These are phyloP conservation scores for Limonium bicolor DNA, from an alignment of 148 eudicot species.

Conservation along the genomic window DNA sequence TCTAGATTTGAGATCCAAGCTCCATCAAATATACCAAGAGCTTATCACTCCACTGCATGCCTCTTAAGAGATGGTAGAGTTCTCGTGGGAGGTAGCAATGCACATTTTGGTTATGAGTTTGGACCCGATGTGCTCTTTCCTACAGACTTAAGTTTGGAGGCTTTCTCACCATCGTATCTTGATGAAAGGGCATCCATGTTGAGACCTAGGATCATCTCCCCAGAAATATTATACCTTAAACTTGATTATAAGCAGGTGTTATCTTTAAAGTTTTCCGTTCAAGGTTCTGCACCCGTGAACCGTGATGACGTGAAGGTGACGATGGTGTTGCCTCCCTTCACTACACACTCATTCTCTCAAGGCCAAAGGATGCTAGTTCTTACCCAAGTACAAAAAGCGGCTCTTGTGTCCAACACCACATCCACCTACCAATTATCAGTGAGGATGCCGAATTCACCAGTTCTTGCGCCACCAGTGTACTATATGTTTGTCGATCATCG, in stretches of 20 bases:
- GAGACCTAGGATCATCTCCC: conserved; percentile 33
- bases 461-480: conserved; percentile 14
- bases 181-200: conserved; percentile 2
- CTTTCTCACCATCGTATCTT: conserved; percentile 53
- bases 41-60: too few species aligned
- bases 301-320: conserved; percentile 23
- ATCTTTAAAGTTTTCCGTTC: conserved; percentile 13
- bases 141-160: conserved; percentile 50
- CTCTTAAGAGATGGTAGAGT: too few species aligned
- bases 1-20: too few species aligned
- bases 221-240: conserved; percentile 12
- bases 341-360: conserved; percentile 67
- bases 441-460: conserved; percentile 2
- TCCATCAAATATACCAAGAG: too few species aligned
- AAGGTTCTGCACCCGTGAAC: conserved; percentile 12
- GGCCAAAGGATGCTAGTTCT: conserved; percentile 45
- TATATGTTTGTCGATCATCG: conserved; percentile 20
- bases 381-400: not conserved
- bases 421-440: conserved; percentile 3
- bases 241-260: conserved; percentile 13
- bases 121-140: conserved; percentile 40
- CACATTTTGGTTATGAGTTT: too few species aligned
- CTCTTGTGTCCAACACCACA: not conserved
- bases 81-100: too few species aligned
- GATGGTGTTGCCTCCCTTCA: conserved; percentile 52